These are phyloP conservation scores for Escallonia herrerae DNA, from an alignment of 129 eudicot species.

Conservation along the genomic window DNA sequence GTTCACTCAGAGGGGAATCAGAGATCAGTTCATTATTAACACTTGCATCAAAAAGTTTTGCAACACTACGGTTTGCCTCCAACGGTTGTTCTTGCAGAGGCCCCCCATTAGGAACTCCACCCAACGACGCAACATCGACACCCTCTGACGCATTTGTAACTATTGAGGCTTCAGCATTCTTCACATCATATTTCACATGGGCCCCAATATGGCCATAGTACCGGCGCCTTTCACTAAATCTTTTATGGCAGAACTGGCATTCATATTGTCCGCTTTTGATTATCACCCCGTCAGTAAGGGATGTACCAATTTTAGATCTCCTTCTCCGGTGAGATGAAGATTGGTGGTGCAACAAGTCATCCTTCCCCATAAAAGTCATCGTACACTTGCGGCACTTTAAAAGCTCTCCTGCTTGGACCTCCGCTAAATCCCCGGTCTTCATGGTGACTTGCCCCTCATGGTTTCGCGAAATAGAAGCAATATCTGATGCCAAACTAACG, in stretches of 20 bases:
- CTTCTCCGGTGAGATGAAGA: slow-evolving; percentile 39
- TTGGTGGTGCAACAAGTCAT: slow-evolving; percentile 42
- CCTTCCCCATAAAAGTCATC: slow-evolving; percentile 39
- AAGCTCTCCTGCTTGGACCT: slow-evolving; percentile 23
- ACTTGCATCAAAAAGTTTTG: slow-evolving; percentile 17
- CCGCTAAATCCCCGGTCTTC: slow-evolving; percentile 29
- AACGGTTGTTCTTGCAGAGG: slow-evolving; percentile 5
- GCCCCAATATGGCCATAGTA: slow-evolving; percentile 56
- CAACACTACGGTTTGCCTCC: slow-evolving; percentile 11
- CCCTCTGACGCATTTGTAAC: slow-evolving; percentile 17
- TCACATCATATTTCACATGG: slow-evolving; percentile 36
- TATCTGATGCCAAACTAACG: slow-evolving; percentile 21
- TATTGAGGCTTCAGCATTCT: slow-evolving; percentile 30
- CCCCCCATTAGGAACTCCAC: slow-evolving; percentile 14
- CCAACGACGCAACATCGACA: slow-evolving; percentile 11
- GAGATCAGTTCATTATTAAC: slow-evolving; percentile 21
- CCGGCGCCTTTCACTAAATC: slow-evolving; percentile 29
- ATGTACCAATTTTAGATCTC: slow-evolving; percentile 27
- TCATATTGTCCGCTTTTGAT: slow-evolving; percentile 57
- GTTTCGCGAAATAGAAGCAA: slow-evolving; percentile 16
- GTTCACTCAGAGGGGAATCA: slow-evolving; percentile 10
- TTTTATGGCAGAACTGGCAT: slow-evolving; percentile 50
- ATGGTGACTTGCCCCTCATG: slow-evolving; percentile 23
- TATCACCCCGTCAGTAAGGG: slow-evolving; percentile 42
- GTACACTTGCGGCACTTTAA: slow-evolving; percentile 53